A percentile compares a stretch with the other conserved stretches of the same genome.
Conservation (phyloP, 306 rosid genomes). For the Vigna hirtella region DNA sequence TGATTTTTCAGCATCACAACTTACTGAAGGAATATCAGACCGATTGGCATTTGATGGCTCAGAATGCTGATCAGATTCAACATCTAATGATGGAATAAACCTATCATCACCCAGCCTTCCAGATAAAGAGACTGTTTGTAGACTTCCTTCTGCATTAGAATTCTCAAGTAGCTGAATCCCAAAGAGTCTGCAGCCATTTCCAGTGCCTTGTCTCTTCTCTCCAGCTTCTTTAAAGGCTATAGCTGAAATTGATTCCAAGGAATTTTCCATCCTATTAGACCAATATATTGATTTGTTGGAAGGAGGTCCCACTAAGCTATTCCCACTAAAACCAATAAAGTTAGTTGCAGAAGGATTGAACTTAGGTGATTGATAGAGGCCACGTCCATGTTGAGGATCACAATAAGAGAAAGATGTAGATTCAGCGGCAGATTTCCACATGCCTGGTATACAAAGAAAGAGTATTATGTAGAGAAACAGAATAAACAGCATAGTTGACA, state of each 20-base stretch:
- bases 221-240: constrained; percentile 55
- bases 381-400: constrained; percentile 63
- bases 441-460: constrained; percentile 52
- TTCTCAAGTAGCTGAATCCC: constrained; percentile 72
- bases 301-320: constrained; percentile 55
- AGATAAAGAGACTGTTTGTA: constrained; percentile 49
- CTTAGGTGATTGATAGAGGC: constrained; percentile 61
- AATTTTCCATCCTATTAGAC: constrained; percentile 59
- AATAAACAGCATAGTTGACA: not conserved
- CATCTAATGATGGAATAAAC: constrained; percentile 56
- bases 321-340: constrained; percentile 64
- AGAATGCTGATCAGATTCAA: constrained; percentile 69
- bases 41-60: constrained; percentile 74
- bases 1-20: constrained; percentile 81
- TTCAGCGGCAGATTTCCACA: constrained; percentile 66
- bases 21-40: constrained; percentile 68
- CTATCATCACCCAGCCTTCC: constrained; percentile 54
- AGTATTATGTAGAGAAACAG: constrained; percentile 25
- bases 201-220: constrained; percentile 62
- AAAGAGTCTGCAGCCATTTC: constrained; percentile 73
- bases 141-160: constrained; percentile 56
- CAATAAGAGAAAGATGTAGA: constrained; percentile 56
- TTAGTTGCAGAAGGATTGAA: constrained; percentile 58
- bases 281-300: constrained; percentile 62
- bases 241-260: constrained; percentile 58